phyloP scores from a whole-genome alignment of 2,329 filamentous ascomycete species.

The Venturia carpophila region DNA sequence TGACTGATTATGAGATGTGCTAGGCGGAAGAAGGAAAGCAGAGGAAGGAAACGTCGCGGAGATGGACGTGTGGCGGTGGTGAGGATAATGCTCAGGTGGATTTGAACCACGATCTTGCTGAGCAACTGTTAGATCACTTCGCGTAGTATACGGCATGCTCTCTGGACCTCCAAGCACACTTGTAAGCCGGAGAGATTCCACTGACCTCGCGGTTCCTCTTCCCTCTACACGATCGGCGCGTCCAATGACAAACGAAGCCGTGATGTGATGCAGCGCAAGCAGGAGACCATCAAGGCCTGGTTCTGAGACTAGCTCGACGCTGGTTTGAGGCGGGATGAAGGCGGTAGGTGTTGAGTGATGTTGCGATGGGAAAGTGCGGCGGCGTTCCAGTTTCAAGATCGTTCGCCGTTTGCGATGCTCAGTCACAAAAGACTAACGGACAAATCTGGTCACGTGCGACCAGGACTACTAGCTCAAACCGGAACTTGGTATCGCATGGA shows the following conservation, averaged over 20 bases:
- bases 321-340: background rate
- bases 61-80: constrained; percentile 1
- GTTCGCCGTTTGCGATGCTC: background rate
- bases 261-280: constrained; percentile 1
- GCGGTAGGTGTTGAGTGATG: constrained; percentile 3
- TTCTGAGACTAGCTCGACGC: background rate
- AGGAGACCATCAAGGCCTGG: background rate
- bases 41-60: background rate
- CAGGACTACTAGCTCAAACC: no score
- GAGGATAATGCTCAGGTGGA: background rate
- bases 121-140: background rate
- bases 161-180: background rate
- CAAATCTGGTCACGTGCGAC: background rate
- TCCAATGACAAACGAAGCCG: background rate
- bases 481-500: no score
- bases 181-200: background rate
- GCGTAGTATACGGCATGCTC: background rate
- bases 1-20: background rate
- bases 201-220: constrained; percentile 1
- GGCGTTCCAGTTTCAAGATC: background rate
- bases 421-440: background rate
- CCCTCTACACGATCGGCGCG: background rate
- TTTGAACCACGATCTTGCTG: background rate
- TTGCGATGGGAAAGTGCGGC: background rate
- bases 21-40: background rate